Conservation (phyloP, 441 rosid species). For the Populus tomentosa region DNA sequence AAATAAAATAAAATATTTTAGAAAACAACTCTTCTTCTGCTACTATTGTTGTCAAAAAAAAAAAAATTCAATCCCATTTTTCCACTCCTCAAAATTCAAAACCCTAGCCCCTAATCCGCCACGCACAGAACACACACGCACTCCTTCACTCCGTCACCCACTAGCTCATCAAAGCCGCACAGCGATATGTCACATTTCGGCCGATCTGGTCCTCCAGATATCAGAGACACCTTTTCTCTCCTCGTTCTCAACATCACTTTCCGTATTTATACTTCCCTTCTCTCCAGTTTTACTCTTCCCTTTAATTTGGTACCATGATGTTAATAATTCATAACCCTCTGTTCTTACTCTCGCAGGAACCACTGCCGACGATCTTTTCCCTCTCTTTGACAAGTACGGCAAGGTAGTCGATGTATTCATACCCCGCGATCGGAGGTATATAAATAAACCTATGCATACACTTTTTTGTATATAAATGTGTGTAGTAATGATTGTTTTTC, state of each 20-base stretch:
- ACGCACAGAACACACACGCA: background rate
- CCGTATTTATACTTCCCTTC: slow-evolving; percentile 37
- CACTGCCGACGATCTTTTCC: slow-evolving; percentile 67
- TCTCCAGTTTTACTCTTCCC: background rate
- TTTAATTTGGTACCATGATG: background rate
- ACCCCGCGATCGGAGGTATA: slow-evolving; percentile 58
- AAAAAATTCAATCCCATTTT: background rate
- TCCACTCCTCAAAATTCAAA: background rate
- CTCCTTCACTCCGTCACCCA: background rate
- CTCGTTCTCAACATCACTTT: slow-evolving; percentile 96
- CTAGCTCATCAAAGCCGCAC: background rate
- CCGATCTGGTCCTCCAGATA: slow-evolving; percentile 96
- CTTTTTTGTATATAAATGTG: background rate
- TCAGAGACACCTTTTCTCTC: slow-evolving; percentile 86
- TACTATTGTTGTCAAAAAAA: background rate
- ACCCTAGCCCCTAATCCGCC: background rate
- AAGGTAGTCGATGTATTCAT: slow-evolving; percentile 72
- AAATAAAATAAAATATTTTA: no score
- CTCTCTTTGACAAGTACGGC: slow-evolving; percentile 69
- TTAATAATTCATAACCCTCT: background rate
- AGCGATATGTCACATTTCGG: slow-evolving; percentile 88
- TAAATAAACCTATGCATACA: background rate
- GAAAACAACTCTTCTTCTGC: background rate
- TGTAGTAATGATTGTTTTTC: background rate
- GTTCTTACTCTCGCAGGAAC: slow-evolving; percentile 35